Base-by-base conservation (phyloP, 768 basidiomycete genomes). In the Bullera alba region DNA sequence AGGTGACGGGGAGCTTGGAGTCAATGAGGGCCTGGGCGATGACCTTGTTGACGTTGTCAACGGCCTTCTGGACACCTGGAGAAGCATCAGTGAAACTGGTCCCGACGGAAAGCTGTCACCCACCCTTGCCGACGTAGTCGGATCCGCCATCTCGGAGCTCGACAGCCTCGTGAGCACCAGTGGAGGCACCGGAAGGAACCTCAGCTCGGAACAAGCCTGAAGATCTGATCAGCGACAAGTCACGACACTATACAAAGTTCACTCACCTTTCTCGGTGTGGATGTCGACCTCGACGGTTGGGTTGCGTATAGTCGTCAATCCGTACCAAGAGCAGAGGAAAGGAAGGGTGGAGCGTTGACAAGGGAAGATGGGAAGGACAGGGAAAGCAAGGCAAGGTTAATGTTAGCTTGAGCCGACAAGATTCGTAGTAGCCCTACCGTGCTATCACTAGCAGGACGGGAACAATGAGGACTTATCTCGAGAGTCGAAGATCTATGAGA, bases 81-180 rank as follows among this genome's bases (percentile, higher is more conserved):
- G 27, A n/a, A 48, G 26, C 51, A 19, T 30, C 32, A 48, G 35
- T 10, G 29, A 45, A 10, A 16, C n/a, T 5, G 15, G 23, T 17
- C 3, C 30, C 32, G 16, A 42, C 30, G 41, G 7, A 10, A 29
- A 48, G 26, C 4, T 10, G 17, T 12, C 23, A 49, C 80, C 53
- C 65, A 86, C 93, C 93, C 79, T 97, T 99, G 69, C 95, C 95
- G 63, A 95, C 81, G 73, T 95, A 99, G 67, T 82, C 81, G 76
- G 95, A 95, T 78, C 90, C 92, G 57, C 85, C 85, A 75, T 99
- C 95, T 63, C 95, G 89, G 75, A 99, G 86, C 77, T 99, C 95
- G 61, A 96, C 89, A 56, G 95, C 95, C 76, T 99, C 95, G 74
- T 99, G 89, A 60, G 87, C 78, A 78, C 95, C 95, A 46, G 95